Evolutionary conservation across 2,329 filamentous ascomycete genomes (phyloP).

Genomic region (Amphichorda felina): DNA sequence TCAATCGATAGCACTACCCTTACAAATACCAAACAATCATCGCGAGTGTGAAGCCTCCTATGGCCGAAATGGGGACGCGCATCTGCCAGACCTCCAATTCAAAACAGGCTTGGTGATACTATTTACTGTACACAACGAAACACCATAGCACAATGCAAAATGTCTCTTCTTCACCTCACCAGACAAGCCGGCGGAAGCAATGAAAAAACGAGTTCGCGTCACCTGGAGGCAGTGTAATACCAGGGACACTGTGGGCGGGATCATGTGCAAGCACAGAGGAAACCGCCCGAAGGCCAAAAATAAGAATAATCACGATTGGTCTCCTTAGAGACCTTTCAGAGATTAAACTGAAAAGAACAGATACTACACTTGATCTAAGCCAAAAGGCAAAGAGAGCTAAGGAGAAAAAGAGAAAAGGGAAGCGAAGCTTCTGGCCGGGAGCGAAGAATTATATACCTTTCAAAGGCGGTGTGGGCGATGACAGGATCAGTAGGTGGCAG

Average conservation of each 20-base stretch:
- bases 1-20: too few relatives aligned
- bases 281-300: slow-evolving; percentile 29
- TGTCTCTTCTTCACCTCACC: slow-evolving; percentile 28
- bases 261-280: slow-evolving; percentile 30
- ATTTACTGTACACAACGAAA: too few relatives aligned
- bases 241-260: slow-evolving; percentile 28
- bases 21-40: too few relatives aligned
- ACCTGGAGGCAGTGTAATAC: slow-evolving; percentile 32
- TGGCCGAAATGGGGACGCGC: too few relatives aligned
- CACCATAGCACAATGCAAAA: too few relatives aligned
- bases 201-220: slow-evolving; percentile 29
- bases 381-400: slow-evolving; percentile 40
- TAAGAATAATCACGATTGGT: slow-evolving; percentile 71
- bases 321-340: slow-evolving; percentile 71
- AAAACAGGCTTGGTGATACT: too few relatives aligned
- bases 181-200: slow-evolving; percentile 24
- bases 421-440: slow-evolving; percentile 4
- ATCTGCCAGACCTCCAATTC: too few relatives aligned
- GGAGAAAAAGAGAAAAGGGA: slow-evolving; percentile 18
- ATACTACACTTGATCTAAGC: slow-evolving; percentile 94
- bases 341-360: slow-evolving; percentile 97
- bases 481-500: slow-evolving; percentile 10
- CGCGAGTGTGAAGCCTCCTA: too few relatives aligned
- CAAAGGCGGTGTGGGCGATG: slow-evolving; percentile 13
- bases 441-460: slow-evolving; percentile 10